These are phyloP conservation scores for Uronychia binucleata DNA, from an alignment of 73 alveolate species.

Conservation along the genomic window DNA sequence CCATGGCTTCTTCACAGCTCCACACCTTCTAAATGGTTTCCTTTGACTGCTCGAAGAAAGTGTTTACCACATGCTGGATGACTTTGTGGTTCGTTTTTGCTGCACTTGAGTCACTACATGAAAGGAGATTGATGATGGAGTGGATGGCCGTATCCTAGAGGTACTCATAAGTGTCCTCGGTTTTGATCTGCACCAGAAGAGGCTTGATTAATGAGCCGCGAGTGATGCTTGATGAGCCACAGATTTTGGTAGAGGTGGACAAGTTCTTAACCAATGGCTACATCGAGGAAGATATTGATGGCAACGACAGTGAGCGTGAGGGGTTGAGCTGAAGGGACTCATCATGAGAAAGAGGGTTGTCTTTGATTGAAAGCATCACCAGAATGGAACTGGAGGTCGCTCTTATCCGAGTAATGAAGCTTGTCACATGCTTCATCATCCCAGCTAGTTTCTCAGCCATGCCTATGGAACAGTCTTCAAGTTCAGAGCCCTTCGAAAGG, in stretches of 20 bases:
- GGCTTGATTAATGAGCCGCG: slow-evolving; percentile 27
- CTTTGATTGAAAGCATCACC: too few species aligned
- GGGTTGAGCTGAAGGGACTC: too few species aligned
- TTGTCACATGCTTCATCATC: background rate
- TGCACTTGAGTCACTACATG: background rate
- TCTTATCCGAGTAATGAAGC: background rate
- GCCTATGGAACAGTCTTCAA: background rate
- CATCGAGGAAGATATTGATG: background rate
- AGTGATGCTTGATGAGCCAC: background rate
- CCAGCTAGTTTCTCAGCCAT: background rate
- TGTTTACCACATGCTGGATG: background rate
- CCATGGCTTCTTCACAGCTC: too few species aligned
- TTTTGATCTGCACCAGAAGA: slow-evolving; percentile 4
- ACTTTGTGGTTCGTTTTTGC: background rate
- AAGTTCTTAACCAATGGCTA: slow-evolving; percentile 15
- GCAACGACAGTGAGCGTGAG: background rate
- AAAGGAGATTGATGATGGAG: slow-evolving; percentile 9
- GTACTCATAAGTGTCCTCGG: slow-evolving; percentile 9
- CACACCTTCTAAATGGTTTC: background rate
- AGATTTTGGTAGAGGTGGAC: background rate
- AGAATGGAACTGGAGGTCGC: background rate
- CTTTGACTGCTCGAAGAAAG: background rate
- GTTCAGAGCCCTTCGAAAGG: background rate
- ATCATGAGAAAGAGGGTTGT: too few species aligned
- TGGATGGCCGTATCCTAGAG: background rate